phyloP scores from a whole-genome alignment of 2,329 filamentous ascomycete species.

The Fonsecaea monophora region DNA sequence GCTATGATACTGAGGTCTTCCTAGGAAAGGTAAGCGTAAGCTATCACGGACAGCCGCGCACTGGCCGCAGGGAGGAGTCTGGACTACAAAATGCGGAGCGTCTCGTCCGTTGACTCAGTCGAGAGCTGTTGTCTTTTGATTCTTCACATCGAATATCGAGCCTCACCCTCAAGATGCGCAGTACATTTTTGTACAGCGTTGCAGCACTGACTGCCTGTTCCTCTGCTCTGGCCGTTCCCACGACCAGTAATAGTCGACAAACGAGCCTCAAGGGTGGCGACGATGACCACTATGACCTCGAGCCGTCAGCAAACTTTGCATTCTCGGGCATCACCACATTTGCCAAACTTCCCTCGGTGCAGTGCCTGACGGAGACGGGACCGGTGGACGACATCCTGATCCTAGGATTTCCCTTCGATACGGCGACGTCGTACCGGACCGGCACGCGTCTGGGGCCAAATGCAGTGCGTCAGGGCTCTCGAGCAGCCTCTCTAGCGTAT shows the following conservation, averaged over 20 bases:
- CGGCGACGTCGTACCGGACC: slow-evolving; percentile 15
- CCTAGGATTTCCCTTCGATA: slow-evolving; percentile 28
- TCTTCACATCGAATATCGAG: not conserved
- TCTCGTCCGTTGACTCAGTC: not conserved
- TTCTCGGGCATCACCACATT: slow-evolving; percentile 25
- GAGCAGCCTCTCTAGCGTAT: slow-evolving; percentile 22
- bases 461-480: slow-evolving; percentile 25
- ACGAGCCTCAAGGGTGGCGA: not conserved
- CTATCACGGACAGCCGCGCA: not conserved
- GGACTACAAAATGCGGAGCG: not conserved
- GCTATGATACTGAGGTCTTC: not conserved
- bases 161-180: slow-evolving; percentile 3
- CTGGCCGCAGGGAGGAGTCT: not conserved
- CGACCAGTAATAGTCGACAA: not conserved
- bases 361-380: slow-evolving; percentile 17
- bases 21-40: not conserved
- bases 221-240: slow-evolving; percentile 3
- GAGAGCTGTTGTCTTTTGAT: not conserved
- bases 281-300: slow-evolving; percentile 22
- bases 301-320: slow-evolving; percentile 18
- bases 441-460: slow-evolving; percentile 25
- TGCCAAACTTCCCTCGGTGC: slow-evolving; percentile 10
- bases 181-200: not conserved
- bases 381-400: slow-evolving; percentile 27
- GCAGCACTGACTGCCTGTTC: slow-evolving; percentile 8